Base-by-base conservation (phyloP, 2,329 filamentous ascomycete species). In the Cladosporium colombiae region DNA sequence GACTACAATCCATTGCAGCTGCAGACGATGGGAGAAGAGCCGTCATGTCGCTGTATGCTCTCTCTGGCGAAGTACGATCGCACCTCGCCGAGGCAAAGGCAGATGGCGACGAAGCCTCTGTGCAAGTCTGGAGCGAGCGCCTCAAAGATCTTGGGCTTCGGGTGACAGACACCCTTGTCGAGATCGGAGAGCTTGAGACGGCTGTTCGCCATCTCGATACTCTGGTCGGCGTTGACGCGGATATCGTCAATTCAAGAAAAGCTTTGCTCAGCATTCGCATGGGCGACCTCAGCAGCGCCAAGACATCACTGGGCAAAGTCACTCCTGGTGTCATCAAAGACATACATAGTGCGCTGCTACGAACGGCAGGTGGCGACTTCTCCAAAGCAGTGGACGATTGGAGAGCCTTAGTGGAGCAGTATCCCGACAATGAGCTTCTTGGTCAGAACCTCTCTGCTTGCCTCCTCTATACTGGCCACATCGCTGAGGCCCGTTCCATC, bases 21-120 rank as follows among this genome's bases (percentile, higher is more conserved):
- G 89, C 89, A 4, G 95, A 99, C 78, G 87, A 89, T 59, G 85
- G 94, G 5, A 85, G 93, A 68, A 85, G 93, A 69, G 91, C 91
- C 3, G 89, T 99, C 65, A 94, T 95, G 84, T 91, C 91, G 53
- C 92, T 96, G 75, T 96, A 97, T 75, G 93, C 97, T 68, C 84
- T 98, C 2, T 93, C 73, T 3, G 68, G 66, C 8, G 76, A 78
- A 68, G 73, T 72, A 1, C 65, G 76, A 23, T 66, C 68, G 64
- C 57, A 75, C 65, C 58, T 73, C 2, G 65, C 66, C 21, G 56
- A 68, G 31, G 73, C 77, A 71, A 13, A 73, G 70, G 35, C 82
- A 46, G 83, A 85, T 11, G 82, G 84, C 60, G 82, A 87, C 0
- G 86, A 86, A 25, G 80, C 83, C 18, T 81, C 85, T 7, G 81